Evolutionary conservation across 192 early-diverging fungal genomes (phyloP).

Genomic region (Backusella psychrophila): DNA sequence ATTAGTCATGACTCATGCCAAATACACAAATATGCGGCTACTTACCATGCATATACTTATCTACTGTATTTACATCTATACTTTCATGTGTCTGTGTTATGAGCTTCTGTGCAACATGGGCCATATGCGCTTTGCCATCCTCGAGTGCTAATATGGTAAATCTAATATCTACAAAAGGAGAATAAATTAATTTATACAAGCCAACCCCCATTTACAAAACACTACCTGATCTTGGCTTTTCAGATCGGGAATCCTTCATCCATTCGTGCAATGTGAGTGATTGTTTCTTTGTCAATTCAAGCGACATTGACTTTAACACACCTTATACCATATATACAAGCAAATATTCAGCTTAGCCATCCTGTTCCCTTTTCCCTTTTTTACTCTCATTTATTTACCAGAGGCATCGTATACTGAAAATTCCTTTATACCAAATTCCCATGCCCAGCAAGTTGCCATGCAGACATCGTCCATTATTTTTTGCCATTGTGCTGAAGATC

Average conservation of each 20-base stretch:
- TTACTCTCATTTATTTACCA: slow-evolving; percentile 2
- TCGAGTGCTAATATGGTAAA: slow-evolving; percentile 10
- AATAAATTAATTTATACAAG: neutral
- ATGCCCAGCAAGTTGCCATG: slow-evolving; percentile 24
- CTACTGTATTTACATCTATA: slow-evolving; percentile 42
- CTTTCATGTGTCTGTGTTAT: neutral
- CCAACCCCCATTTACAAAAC: neutral
- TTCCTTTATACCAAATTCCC: slow-evolving; percentile 27
- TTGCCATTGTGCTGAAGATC: slow-evolving; percentile 19
- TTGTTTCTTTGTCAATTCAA: slow-evolving; percentile 23
- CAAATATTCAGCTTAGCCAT: neutral
- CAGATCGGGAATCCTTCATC: neutral
- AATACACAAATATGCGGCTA: neutral
- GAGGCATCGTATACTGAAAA: slow-evolving; percentile 26
- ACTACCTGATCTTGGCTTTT: neutral
- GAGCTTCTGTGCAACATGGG: neutral
- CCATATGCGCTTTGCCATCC: slow-evolving; percentile 15
- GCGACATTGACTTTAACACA: slow-evolving; percentile 15
- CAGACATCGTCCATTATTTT: slow-evolving; percentile 19
- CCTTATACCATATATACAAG: neutral
- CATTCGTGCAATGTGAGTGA: slow-evolving; percentile 19
- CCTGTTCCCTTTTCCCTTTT: neutral
- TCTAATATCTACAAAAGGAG: slow-evolving; percentile 9
- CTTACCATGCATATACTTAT: slow-evolving; percentile 50
- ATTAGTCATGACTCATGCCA: slow-evolving; percentile 7